Conservation (phyloP, 2,329 filamentous ascomycete species). For the Colletotrichum destructivum region DNA sequence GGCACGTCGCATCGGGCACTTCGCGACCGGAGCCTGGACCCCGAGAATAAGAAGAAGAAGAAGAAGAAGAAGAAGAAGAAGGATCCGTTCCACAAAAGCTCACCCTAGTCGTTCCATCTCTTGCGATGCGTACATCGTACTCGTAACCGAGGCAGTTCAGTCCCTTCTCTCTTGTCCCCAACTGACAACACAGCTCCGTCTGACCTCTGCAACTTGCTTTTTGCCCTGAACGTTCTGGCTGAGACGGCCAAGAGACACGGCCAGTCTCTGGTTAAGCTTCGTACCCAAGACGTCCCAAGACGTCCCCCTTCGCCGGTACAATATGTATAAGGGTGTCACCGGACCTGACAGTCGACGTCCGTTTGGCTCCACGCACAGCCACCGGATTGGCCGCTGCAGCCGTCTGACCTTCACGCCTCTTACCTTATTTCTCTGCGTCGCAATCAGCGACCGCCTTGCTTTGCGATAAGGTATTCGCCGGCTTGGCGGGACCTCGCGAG, state of each 20-base stretch:
- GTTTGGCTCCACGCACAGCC: slow-evolving; percentile 21
- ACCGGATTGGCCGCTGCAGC: slow-evolving; percentile 18
- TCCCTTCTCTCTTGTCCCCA: neutral
- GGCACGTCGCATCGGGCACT: slow-evolving; percentile 1
- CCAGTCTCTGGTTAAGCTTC: slow-evolving; percentile 33
- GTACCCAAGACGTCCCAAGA: neutral
- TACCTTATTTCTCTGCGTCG: neutral
- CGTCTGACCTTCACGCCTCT: neutral
- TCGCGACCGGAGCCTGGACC: neutral
- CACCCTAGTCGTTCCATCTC: no score
- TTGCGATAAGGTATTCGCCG: neutral
- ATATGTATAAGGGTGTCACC: slow-evolving; percentile 8
- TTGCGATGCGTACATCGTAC: no score
- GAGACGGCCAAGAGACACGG: slow-evolving; percentile 34
- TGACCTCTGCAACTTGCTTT: slow-evolving; percentile 1
- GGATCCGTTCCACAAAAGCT: no score
- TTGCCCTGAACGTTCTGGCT: slow-evolving; percentile 4
- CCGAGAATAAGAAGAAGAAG: neutral
- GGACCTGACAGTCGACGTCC: slow-evolving; percentile 23
- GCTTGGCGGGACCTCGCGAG: neutral
- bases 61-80: no score
- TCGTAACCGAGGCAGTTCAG: neutral
- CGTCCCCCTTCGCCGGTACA: slow-evolving; percentile 7
- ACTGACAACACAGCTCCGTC: slow-evolving; percentile 3
- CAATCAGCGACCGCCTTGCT: neutral